A percentile compares a stretch with the other conserved stretches of the same genome.
Evolutionary conservation across 2,329 filamentous ascomycete genomes (phyloP).

Genomic region (Fusarium miscanthi): DNA sequence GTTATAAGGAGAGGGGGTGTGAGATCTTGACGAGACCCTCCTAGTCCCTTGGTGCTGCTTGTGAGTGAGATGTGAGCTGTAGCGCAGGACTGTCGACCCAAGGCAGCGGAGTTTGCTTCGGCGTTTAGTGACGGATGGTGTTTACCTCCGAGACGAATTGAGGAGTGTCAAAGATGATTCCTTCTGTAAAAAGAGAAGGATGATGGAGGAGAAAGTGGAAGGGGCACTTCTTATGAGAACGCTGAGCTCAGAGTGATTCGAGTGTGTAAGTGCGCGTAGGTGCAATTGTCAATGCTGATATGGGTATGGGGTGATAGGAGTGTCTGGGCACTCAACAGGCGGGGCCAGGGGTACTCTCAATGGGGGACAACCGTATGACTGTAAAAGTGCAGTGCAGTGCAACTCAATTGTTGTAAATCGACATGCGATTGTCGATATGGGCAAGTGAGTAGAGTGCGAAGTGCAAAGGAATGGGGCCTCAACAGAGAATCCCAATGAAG

Average conservation of each 20-base stretch:
- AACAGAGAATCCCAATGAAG: constrained; percentile 32
- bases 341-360: constrained; percentile 37
- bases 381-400: constrained; percentile 21
- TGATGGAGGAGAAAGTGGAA: neutral
- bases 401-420: constrained; percentile 38
- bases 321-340: constrained; percentile 31
- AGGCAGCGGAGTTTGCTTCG: constrained; percentile 33
- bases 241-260: constrained; percentile 24
- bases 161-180: neutral
- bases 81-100: constrained; percentile 33
- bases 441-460: constrained; percentile 33
- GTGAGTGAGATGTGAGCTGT: constrained; percentile 21
- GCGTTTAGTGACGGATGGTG: constrained; percentile 3
- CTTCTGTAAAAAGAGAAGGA: constrained; percentile 2
- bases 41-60: neutral
- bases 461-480: constrained; percentile 27
- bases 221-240: constrained; percentile 27
- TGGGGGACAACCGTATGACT: constrained; percentile 43
- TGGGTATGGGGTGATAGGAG: constrained; percentile 41
- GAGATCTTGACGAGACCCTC: constrained; percentile 17
- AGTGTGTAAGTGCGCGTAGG: constrained; percentile 29
- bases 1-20: constrained; percentile 34
- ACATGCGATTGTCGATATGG: constrained; percentile 37
- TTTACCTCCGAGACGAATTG: constrained; percentile 18
- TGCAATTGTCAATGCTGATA: constrained; percentile 30